Conservation (phyloP, 2,329 filamentous ascomycete species). For the Fusarium tuaranense region DNA sequence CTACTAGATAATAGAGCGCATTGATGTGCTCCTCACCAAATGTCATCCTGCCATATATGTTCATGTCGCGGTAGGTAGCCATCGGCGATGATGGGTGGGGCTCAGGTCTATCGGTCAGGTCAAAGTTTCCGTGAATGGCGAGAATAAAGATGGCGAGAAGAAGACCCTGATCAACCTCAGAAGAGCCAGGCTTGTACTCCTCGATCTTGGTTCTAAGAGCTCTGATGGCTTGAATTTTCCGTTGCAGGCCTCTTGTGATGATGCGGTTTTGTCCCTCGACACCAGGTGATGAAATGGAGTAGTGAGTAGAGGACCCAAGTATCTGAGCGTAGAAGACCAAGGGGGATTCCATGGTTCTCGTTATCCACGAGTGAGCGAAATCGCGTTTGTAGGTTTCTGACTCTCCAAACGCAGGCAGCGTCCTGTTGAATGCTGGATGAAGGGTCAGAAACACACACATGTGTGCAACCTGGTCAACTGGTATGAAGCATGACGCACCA, state of each 20-base stretch:
- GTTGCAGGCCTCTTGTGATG: not conserved
- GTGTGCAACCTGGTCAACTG: not conserved
- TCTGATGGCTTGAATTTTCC: not conserved
- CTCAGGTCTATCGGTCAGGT: not conserved
- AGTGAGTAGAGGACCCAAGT: not conserved
- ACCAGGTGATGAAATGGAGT: not conserved
- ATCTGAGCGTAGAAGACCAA: not conserved
- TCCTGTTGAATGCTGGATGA: not conserved
- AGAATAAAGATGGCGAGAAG: not conserved
- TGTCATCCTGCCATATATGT: not conserved
- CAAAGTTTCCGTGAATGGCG: not conserved
- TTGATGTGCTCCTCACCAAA: not conserved
- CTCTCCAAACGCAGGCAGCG: not conserved
- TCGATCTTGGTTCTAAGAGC: not conserved
- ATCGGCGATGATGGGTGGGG: not conserved
- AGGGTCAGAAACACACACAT: too few relatives aligned
- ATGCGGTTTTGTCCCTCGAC: not conserved
- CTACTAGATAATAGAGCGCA: not conserved
- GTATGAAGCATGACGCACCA: not conserved
- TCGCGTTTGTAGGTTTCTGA: not conserved
- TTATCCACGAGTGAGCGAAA: not conserved
- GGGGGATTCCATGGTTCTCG: not conserved
- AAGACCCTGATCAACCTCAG: not conserved
- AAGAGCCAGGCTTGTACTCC: not conserved
- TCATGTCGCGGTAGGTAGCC: not conserved